phyloP scores from a whole-genome alignment of 257 asterid genomes.

The Solanum pinnatisectum region DNA sequence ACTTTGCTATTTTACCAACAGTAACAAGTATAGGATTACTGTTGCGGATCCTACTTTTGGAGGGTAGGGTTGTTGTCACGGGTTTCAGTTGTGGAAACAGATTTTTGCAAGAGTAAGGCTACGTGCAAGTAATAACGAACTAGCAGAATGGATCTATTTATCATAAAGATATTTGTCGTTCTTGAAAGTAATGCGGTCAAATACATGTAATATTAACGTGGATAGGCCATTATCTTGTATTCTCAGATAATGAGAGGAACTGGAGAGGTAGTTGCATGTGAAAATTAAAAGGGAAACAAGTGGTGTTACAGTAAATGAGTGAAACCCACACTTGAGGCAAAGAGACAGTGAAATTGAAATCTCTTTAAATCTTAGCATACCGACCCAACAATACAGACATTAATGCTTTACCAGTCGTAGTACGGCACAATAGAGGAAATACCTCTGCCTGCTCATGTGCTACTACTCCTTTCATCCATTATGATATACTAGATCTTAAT shows the following conservation, averaged over 20 bases:
- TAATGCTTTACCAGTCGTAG: background rate
- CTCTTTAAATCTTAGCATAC: background rate
- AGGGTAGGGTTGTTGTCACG: background rate
- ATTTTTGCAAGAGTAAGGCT: background rate
- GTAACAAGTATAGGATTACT: background rate
- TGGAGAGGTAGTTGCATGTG: background rate
- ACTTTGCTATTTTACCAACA: no score
- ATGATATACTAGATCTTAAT: no score
- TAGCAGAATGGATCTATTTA: no score
- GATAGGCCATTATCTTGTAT: background rate
- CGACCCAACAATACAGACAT: background rate
- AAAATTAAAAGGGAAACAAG: background rate
- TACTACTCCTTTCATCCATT: background rate
- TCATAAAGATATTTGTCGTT: no score
- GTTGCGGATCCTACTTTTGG: background rate
- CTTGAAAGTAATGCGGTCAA: background rate
- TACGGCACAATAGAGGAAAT: background rate
- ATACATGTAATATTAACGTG: background rate
- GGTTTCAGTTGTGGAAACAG: background rate
- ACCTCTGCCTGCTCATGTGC: background rate
- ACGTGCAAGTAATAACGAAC: background rate
- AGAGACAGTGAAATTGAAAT: background rate
- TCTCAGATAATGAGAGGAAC: background rate
- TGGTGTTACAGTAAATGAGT: background rate
- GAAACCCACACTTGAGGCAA: background rate